phyloP scores from a whole-genome alignment of 805 yeast genomes.

The Priceomyces haplophilus region DNA sequence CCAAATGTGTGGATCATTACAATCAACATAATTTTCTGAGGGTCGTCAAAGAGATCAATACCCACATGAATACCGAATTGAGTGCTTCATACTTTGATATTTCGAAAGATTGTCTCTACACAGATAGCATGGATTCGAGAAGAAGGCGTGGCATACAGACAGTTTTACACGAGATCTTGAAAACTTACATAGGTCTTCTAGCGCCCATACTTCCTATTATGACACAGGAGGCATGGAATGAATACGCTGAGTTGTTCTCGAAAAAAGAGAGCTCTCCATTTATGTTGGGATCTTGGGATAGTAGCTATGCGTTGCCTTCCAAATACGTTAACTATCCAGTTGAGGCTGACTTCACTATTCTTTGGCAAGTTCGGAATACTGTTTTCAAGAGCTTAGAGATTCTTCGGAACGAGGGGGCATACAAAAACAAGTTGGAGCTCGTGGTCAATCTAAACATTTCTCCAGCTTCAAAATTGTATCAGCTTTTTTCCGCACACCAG shows the following conservation, averaged over 20 bases:
- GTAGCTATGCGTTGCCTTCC: constrained; percentile 29
- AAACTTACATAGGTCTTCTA: constrained; percentile 60
- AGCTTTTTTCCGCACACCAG: constrained; percentile 20
- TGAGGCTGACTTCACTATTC: constrained; percentile 41
- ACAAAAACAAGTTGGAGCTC: constrained; percentile 60
- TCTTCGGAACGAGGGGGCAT: constrained; percentile 52
- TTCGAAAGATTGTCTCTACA: constrained; percentile 80
- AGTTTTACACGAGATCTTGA: constrained; percentile 58
- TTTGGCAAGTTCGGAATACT: constrained; percentile 48
- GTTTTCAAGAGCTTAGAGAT: constrained; percentile 53
- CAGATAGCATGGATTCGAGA: constrained; percentile 49
- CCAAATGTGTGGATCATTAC: constrained; percentile 44
- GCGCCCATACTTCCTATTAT: constrained; percentile 82
- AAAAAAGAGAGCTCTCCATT: constrained; percentile 42
- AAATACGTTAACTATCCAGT: constrained; percentile 31
- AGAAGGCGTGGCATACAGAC: constrained; percentile 63
- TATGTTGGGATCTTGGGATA: constrained; percentile 40
- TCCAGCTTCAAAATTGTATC: constrained; percentile 9
- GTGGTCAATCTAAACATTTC: constrained; percentile 35
- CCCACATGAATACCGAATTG: constrained; percentile 69
- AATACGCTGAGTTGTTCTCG: constrained; percentile 34
- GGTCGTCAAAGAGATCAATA: constrained; percentile 63
- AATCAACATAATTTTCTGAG: constrained; percentile 61
- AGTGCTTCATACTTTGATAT: constrained; percentile 86
- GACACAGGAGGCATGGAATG: constrained; percentile 86